Percentiles rank a stretch among this genome's conserved stretches.
Conservation (phyloP, 2,329 filamentous ascomycete genomes). For the Coleophoma cylindrospora region DNA sequence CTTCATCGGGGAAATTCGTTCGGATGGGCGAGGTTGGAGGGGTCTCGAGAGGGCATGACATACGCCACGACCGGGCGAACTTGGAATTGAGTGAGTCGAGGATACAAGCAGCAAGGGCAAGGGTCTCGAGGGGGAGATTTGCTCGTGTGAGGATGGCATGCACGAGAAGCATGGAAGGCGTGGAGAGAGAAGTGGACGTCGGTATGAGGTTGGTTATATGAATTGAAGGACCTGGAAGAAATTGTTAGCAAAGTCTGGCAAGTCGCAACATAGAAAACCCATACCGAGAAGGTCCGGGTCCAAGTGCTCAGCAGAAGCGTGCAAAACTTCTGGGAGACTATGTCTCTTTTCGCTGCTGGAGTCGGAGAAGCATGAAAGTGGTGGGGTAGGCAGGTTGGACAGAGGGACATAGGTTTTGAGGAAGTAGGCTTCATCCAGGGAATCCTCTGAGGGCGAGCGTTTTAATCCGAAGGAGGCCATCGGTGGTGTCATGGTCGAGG, state of each 20-base stretch:
- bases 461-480: constrained; percentile 15
- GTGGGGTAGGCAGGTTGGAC: constrained; percentile 64
- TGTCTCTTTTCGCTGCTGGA: constrained; percentile 9
- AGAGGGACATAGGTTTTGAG: constrained; percentile 58
- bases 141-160: constrained; percentile 56
- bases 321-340: constrained; percentile 10
- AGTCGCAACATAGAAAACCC: background rate
- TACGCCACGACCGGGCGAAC: constrained; percentile 59
- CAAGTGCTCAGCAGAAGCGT: constrained; percentile 18
- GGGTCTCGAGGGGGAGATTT: constrained; percentile 52
- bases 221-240: constrained; percentile 51
- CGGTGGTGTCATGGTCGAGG: constrained; percentile 14
- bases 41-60: constrained; percentile 45
- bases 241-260: no score
- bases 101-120: constrained; percentile 62
- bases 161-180: constrained; percentile 52
- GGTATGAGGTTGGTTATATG: constrained; percentile 64
- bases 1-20: constrained; percentile 14
- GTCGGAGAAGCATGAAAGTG: constrained; percentile 38
- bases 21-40: constrained; percentile 27
- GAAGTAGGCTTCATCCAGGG: constrained; percentile 46
- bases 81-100: constrained; percentile 59
- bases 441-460: constrained; percentile 17
- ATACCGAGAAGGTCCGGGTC: constrained; percentile 23
- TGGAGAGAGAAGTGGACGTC: constrained; percentile 53